Evolutionary conservation across 768 basidiomycete genomes (phyloP).

Genomic region (Phaeolepiota aurea): DNA sequence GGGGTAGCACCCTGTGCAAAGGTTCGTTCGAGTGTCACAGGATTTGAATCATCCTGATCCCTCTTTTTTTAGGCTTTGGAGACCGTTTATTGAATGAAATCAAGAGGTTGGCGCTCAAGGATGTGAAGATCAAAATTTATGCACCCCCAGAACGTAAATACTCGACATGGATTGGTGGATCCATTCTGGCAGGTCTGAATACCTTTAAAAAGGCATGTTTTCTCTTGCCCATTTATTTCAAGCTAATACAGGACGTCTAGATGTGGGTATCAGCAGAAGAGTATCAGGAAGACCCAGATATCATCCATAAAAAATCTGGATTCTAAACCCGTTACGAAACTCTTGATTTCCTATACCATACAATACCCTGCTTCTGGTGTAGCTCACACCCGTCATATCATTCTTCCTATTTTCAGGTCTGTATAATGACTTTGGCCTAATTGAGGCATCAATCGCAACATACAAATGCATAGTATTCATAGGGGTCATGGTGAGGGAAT

Average conservation of each 20-base stretch:
- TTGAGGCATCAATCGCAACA: constrained; percentile 1
- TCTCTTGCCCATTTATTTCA: not conserved
- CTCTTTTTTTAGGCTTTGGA: constrained; percentile 62
- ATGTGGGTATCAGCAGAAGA: constrained; percentile 99
- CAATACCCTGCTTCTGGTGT: too few species aligned
- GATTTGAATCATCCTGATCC: constrained; percentile 1
- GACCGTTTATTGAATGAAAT: constrained; percentile 95
- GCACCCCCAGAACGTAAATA: constrained; percentile 99
- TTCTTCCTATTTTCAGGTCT: not conserved
- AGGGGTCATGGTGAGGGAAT: constrained; percentile 10
- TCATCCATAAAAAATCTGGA: constrained; percentile 93
- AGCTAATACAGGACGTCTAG: constrained; percentile 25
- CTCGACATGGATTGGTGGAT: constrained; percentile 95
- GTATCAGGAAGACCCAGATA: constrained; percentile 98
- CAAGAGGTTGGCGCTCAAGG: constrained; percentile 90
- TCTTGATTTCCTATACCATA: constrained; percentile 16
- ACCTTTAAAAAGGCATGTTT: constrained; percentile 92
- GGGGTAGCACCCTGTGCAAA: constrained; percentile 92
- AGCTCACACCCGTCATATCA: not conserved
- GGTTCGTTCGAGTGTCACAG: constrained; percentile 37
- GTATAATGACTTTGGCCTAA: not conserved
- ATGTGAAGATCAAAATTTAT: constrained; percentile 98
- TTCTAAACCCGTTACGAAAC: constrained; percentile 36
- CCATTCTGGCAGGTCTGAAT: constrained; percentile 89
- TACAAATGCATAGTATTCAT: constrained; percentile 6